Base-by-base conservation (phyloP, 2,329 filamentous ascomycete genomes). In the Nigrospora sphaerica region DNA sequence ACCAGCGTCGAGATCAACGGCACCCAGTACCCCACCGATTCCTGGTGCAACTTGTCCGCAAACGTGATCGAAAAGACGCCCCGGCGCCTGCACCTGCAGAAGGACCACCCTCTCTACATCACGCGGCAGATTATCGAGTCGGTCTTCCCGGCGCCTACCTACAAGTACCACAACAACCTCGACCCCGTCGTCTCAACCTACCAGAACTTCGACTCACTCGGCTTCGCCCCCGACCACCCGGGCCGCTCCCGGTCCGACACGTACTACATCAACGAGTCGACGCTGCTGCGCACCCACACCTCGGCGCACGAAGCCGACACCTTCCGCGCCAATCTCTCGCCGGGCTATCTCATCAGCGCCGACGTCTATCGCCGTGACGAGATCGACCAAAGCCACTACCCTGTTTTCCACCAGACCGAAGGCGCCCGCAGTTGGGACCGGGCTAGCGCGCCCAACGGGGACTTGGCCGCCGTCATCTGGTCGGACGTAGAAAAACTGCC, bases 361-460 rank as follows among this genome's bases (percentile, higher is more conserved):
- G 93, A 98, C 64, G 93, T 98, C 16, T 98, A 97, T 66, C 82
- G 93, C 38, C 80, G 93, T 53, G 93, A 98, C 77, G 91, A 92
- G 47, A 86, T 98, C 59, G 93, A 98, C 67, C 81, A 88, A 47
- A 93, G 85, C 56, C 93, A 98, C 68, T 97, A 97, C 67, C 93
- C 93, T 0, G 82, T 95, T 48, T 98, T 98, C 67, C 93, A 98
- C 68, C 93, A 98, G 70, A 97, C 97, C 91, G 93, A 98, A 65
- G 92, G 90, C 12, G 92, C 92, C 10, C 78, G 86, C 56, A 85
- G 90, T 45, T 98, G 93, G 92, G 86, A 93, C 61, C 80, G 88
- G 11, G 73, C 62, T 28, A 76, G 71, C 62, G 78, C 78, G 39
- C 74, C 71, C 46, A 71, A 66, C 49, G 75, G 73, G 16, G 77